phyloP scores from a whole-genome alignment of 345 rosid genomes.

The Eucalyptus camaldulensis region DNA sequence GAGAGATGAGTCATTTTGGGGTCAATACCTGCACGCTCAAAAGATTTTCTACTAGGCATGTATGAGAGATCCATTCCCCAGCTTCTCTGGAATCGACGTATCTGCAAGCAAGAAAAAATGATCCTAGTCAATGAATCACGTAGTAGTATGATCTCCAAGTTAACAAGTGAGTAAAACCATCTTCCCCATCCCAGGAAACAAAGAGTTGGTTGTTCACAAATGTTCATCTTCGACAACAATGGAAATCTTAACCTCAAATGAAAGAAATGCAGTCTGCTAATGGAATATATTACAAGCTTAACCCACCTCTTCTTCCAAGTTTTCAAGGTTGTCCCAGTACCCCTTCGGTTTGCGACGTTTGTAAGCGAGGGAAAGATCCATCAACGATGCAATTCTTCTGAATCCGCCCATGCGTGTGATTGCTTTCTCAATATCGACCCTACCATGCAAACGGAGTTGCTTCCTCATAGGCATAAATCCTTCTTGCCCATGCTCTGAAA shows the following conservation, averaged over 20 bases:
- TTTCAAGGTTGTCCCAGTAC: slow-evolving; percentile 91
- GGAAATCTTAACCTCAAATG: background rate
- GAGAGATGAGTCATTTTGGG: background rate
- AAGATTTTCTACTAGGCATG: slow-evolving; percentile 95
- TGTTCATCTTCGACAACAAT: background rate
- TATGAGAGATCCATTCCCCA: slow-evolving; percentile 97
- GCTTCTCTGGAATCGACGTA: slow-evolving; percentile 59
- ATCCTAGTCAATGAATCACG: background rate
- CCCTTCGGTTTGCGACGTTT: slow-evolving; percentile 95
- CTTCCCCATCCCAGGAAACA: background rate
- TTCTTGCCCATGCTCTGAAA: slow-evolving; percentile 80
- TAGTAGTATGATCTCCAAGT: background rate
- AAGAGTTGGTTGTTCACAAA: background rate
- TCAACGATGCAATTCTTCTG: slow-evolving; percentile 62
- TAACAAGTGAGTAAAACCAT: background rate
- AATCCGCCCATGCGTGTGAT: slow-evolving; percentile 92
- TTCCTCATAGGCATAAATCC: slow-evolving; percentile 99
- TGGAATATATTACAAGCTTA: background rate
- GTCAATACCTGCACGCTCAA: slow-evolving; percentile 79
- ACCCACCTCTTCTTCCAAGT: slow-evolving; percentile 81
- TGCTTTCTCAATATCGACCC: slow-evolving; percentile 94
- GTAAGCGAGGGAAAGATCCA: slow-evolving; percentile 90
- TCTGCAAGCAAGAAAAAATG: slow-evolving; percentile 13
- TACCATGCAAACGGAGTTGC: slow-evolving; percentile 79
- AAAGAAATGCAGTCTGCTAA: background rate